Percentiles rank a stretch among this genome's conserved stretches.
Evolutionary conservation across 108 stramenopile species (phyloP).

Genomic region (Asterionellopsis glacialis): DNA sequence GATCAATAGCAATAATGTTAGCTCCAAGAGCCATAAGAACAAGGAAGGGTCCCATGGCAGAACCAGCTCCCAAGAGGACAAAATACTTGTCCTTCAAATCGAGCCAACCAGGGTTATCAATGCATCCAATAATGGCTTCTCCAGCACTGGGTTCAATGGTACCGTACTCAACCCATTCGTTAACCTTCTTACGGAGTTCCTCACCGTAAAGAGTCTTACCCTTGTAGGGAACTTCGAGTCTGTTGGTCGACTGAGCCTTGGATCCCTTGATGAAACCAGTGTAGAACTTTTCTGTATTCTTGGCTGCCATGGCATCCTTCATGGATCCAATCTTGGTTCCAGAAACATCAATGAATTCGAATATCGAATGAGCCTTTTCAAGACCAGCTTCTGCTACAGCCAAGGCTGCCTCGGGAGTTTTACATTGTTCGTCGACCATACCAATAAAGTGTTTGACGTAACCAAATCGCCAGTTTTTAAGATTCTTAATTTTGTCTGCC

Average conservation of each 20-base stretch:
- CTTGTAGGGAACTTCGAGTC: slow-evolving; percentile 89
- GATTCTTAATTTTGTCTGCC: slow-evolving; percentile 52
- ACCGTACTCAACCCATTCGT: slow-evolving; percentile 91
- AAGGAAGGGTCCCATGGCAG: slow-evolving; percentile 96
- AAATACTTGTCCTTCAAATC: slow-evolving; percentile 91
- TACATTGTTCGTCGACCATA: slow-evolving; percentile 83
- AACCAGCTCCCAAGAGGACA: slow-evolving; percentile 95
- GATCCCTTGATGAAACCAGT: slow-evolving; percentile 83
- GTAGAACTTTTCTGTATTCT: slow-evolving; percentile 67
- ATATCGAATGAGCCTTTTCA: slow-evolving; percentile 80
- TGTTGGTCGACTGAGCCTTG: slow-evolving; percentile 23
- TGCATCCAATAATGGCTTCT: slow-evolving; percentile 83
- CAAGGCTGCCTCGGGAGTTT: slow-evolving; percentile 80
- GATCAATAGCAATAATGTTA: slow-evolving; percentile 93
- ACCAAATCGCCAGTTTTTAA: slow-evolving; percentile 82
- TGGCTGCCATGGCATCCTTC: slow-evolving; percentile 78
- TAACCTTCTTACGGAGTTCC: slow-evolving; percentile 77
- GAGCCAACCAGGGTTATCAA: slow-evolving; percentile 79
- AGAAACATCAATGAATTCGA: slow-evolving; percentile 89
- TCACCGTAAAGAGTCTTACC: slow-evolving; percentile 77
- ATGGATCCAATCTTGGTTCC: slow-evolving; percentile 58
- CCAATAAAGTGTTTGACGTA: slow-evolving; percentile 86
- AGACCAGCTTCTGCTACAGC: slow-evolving; percentile 89
- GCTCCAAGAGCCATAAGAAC: slow-evolving; percentile 92
- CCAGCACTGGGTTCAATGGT: slow-evolving; percentile 94